phyloP scores from a whole-genome alignment of 306 rosid genomes.

The Calophaca sinica region DNA sequence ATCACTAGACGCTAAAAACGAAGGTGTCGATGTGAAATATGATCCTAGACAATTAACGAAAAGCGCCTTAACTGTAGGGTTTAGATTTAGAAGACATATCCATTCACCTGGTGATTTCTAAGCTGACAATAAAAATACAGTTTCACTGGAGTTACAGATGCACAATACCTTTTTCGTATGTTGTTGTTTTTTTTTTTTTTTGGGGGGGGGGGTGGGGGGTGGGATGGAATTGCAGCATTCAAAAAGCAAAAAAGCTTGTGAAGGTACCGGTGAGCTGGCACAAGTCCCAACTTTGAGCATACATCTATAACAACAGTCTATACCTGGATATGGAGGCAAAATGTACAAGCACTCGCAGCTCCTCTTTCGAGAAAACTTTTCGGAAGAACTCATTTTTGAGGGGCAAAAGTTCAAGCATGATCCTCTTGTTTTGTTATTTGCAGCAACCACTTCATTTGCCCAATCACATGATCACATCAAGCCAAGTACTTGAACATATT shows the following conservation, averaged over 20 bases:
- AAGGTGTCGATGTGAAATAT: constrained; percentile 15
- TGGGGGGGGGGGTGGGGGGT: background rate
- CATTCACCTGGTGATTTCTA: constrained; percentile 50
- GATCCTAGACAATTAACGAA: constrained; percentile 31
- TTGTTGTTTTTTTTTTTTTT: too few relatives aligned
- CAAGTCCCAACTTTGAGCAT: constrained; percentile 50
- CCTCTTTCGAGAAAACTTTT: constrained; percentile 49
- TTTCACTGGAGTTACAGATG: constrained; percentile 39
- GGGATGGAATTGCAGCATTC: constrained; percentile 44
- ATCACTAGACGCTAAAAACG: constrained; percentile 2
- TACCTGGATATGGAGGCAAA: constrained; percentile 57
- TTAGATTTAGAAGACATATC: constrained; percentile 32
- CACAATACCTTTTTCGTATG: constrained; percentile 48
- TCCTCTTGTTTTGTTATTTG: constrained; percentile 42
- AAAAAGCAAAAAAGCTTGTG: constrained; percentile 14
- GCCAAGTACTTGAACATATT: constrained; percentile 91
- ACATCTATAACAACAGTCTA: constrained; percentile 48
- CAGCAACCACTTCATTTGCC: constrained; percentile 41
- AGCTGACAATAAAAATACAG: constrained; percentile 43
- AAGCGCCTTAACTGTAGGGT: constrained; percentile 23
- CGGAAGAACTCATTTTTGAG: constrained; percentile 41
- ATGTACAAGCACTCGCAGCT: constrained; percentile 56
- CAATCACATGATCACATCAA: constrained; percentile 51
- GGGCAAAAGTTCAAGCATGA: constrained; percentile 38
- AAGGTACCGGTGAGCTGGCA: constrained; percentile 48